These are phyloP conservation scores for Calonectria montana DNA, from an alignment of 2,329 filamentous ascomycete species.

Conservation along the genomic window DNA sequence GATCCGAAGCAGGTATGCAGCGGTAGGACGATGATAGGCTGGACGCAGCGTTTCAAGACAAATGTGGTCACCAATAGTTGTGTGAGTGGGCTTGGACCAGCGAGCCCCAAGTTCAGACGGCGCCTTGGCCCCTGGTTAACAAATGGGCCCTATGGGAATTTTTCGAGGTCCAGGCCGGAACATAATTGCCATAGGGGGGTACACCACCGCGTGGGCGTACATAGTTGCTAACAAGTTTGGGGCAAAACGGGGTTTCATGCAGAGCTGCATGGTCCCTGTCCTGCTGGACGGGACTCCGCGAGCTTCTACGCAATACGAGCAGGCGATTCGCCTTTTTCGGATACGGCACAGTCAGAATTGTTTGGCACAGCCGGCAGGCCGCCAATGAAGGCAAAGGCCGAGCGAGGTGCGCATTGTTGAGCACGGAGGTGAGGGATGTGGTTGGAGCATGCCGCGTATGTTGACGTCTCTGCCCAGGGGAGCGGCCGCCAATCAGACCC, in stretches of 20 bases:
- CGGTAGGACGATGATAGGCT: slow-evolving; percentile 45
- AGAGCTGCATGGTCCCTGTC: slow-evolving; percentile 28
- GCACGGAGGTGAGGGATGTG: slow-evolving; percentile 28
- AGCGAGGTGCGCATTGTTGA: slow-evolving; percentile 30
- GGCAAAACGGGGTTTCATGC: slow-evolving; percentile 31
- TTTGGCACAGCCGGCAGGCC: slow-evolving; percentile 40
- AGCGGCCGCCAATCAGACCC: slow-evolving; percentile 44
- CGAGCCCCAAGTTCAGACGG: slow-evolving; percentile 33
- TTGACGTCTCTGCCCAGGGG: slow-evolving; percentile 31
- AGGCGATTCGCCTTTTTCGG: slow-evolving; percentile 24
- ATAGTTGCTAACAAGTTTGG: slow-evolving; percentile 12
- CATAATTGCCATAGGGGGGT: not conserved
- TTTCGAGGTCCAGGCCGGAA: slow-evolving; percentile 20
- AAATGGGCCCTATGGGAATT: slow-evolving; percentile 25
- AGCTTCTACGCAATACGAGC: slow-evolving; percentile 24
- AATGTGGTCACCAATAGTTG: slow-evolving; percentile 38
- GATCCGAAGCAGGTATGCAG: slow-evolving; percentile 35
- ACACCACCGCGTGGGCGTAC: slow-evolving; percentile 14
- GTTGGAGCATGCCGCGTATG: slow-evolving; percentile 25
- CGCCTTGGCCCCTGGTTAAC: slow-evolving; percentile 41
- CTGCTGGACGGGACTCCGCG: slow-evolving; percentile 23
- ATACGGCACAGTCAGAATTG: slow-evolving; percentile 20
- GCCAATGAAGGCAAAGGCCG: slow-evolving; percentile 38
- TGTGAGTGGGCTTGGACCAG: slow-evolving; percentile 37
- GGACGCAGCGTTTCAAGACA: slow-evolving; percentile 43